These are phyloP conservation scores for Diplodia sapinea DNA, from an alignment of 2,329 filamentous ascomycete species.

Conservation along the genomic window DNA sequence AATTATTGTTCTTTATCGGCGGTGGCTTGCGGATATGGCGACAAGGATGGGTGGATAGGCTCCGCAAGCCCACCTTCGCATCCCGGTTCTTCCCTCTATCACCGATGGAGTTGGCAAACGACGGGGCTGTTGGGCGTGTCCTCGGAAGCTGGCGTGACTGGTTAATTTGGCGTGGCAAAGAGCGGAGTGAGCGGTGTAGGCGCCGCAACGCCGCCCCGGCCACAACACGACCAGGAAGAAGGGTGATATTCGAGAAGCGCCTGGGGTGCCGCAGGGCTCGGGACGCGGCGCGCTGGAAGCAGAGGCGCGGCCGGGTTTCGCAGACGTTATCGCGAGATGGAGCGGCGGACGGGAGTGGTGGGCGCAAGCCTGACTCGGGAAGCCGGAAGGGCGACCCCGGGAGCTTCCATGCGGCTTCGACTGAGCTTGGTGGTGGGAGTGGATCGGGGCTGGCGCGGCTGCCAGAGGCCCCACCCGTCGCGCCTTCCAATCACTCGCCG, in stretches of 20 bases:
- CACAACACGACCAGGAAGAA: background rate
- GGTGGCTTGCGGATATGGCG: background rate
- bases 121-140: background rate
- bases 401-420: slow-evolving; percentile 16
- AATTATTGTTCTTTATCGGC: background rate
- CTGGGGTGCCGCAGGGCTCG: slow-evolving; percentile 1
- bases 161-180: slow-evolving; percentile 15
- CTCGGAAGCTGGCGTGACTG: slow-evolving; percentile 15
- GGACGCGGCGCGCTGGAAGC: background rate
- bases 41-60: background rate
- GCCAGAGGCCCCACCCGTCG: background rate
- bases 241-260: background rate
- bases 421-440: slow-evolving; percentile 4
- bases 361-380: slow-evolving; percentile 18
- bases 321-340: slow-evolving; percentile 6
- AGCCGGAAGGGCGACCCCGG: slow-evolving; percentile 16
- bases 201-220: slow-evolving; percentile 12
- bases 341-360: background rate
- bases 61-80: background rate
- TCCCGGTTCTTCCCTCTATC: slow-evolving; percentile 1
- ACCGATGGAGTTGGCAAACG: background rate
- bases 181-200: slow-evolving; percentile 24
- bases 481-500: background rate
- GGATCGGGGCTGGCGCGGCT: slow-evolving; percentile 9
- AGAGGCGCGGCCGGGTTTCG: background rate